Base-by-base conservation (phyloP, 768 basidiomycete species). In the Kwoniella bestiolae region DNA sequence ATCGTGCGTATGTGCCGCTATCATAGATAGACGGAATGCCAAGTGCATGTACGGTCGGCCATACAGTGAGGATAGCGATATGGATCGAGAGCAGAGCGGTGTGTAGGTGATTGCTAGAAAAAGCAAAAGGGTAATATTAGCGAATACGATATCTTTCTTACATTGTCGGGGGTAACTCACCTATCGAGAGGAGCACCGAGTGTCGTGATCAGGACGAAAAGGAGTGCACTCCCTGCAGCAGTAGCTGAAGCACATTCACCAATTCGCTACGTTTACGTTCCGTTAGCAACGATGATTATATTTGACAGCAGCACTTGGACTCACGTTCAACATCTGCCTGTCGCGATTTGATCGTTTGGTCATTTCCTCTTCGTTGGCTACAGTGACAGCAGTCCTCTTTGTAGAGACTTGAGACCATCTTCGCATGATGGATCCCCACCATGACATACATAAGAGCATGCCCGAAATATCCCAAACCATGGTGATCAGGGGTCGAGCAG, bases 371-470 rank as follows among this genome's bases (percentile, higher is more conserved):
- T 66, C 50, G 52, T 38, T 55, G n/a, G 47, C 67, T 38, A 61
- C 14, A 41, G 23, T 28, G 38, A 61, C 14, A 41, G 23, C 25
- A 29, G 60, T 28, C 60, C 44, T 65, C 29, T 29, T 18, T 1
- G 34, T 63, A 46, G 58, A 35, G 12, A 46, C 28, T 35, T 60
- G 35, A 51, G 66, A 85, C 89, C 88, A 90, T 25, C 81, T 73
- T 63, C 87, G 83, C 69, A 91, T 74, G 84, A 86, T 88, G 3
- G 85, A 85, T 1, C 85, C 88, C 90, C 91, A 93, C 88, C 89
- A 91, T 9, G 82, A 81, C 72, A 89, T 85, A 35, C 90, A 74
- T 2, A 90, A 63, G 3, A 78, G 70, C 1, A 85, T 83, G 0
- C 90, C 91, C 0, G 81, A 66, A 55, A 85, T 85, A 41, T 87